A percentile compares a stretch with the other conserved stretches of the same genome.
phyloP scores from a whole-genome alignment of 768 basidiomycete species.

The Lyophyllum semitale region DNA sequence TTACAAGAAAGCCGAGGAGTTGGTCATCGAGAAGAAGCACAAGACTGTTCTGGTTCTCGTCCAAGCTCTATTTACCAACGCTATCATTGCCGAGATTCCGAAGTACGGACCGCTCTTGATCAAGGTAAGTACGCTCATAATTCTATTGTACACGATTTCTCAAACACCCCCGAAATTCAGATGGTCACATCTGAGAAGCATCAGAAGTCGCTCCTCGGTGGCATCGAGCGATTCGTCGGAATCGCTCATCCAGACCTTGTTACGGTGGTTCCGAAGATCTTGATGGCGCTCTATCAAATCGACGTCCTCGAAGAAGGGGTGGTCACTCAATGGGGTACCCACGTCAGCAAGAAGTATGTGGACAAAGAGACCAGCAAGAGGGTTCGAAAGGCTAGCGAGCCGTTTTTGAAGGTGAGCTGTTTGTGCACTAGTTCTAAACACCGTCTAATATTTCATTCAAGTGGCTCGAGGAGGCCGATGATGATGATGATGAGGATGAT shows the following conservation, averaged over 20 bases:
- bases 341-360: constrained; percentile 95
- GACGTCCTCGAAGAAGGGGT: constrained; percentile 94
- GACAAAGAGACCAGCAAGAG: constrained; percentile 95
- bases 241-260: constrained; percentile 72
- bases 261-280: constrained; percentile 78
- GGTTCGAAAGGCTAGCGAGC: constrained; percentile 93
- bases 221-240: constrained; percentile 85
- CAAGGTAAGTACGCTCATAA: constrained; percentile 55
- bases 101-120: constrained; percentile 69
- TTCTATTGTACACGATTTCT: constrained; percentile 3
- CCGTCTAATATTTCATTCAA: constrained; percentile 23
- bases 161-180: constrained; percentile 35
- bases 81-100: constrained; percentile 65
- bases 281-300: constrained; percentile 92
- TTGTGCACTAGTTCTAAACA: not conserved
- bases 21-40: constrained; percentile 95
- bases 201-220: constrained; percentile 92
- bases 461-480: constrained; percentile 92
- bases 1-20: constrained; percentile 86
- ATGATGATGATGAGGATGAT: constrained; percentile 66
- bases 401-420: constrained; percentile 81
- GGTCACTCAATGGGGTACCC: constrained; percentile 90
- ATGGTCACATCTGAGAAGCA: constrained; percentile 93
- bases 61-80: constrained; percentile 79
- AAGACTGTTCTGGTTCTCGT: constrained; percentile 83